A percentile compares a stretch with the other conserved stretches of the same genome.
Evolutionary conservation across 768 basidiomycete genomes (phyloP).

Genomic region (Boletus pseudopeckii): DNA sequence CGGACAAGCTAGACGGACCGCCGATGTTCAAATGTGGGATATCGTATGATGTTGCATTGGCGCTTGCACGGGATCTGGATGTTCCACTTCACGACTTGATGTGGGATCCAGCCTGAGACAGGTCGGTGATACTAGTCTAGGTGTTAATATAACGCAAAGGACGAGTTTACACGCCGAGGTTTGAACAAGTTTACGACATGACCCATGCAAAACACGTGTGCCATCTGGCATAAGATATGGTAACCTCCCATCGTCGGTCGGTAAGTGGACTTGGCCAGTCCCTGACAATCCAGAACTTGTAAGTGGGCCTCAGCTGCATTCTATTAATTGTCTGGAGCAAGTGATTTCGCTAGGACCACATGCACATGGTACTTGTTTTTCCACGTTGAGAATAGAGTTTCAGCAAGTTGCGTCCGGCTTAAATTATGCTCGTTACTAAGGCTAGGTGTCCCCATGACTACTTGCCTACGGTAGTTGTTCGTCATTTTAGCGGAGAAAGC

Average conservation of each 20-base stretch:
- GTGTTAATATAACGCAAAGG: background rate
- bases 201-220: too few species aligned
- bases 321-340: background rate
- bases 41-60: conserved; percentile 52
- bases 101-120: conserved; percentile 50
- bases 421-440: too few species aligned
- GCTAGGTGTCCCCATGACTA: too few species aligned
- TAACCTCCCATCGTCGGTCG: background rate
- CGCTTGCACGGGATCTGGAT: conserved; percentile 56
- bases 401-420: background rate
- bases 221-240: background rate
- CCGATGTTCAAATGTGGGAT: conserved; percentile 73
- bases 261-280: background rate
- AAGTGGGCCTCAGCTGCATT: too few species aligned
- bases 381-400: background rate
- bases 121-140: background rate
- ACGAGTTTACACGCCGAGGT: background rate
- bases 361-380: background rate
- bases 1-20: conserved; percentile 65
- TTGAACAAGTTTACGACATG: background rate
- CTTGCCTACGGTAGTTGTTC: too few species aligned
- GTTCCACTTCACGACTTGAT: conserved; percentile 60
- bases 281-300: too few species aligned
- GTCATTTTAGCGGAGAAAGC: too few species aligned
- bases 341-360: background rate